phyloP scores from a whole-genome alignment of 768 basidiomycete species.

The Termitomyces sp. region DNA sequence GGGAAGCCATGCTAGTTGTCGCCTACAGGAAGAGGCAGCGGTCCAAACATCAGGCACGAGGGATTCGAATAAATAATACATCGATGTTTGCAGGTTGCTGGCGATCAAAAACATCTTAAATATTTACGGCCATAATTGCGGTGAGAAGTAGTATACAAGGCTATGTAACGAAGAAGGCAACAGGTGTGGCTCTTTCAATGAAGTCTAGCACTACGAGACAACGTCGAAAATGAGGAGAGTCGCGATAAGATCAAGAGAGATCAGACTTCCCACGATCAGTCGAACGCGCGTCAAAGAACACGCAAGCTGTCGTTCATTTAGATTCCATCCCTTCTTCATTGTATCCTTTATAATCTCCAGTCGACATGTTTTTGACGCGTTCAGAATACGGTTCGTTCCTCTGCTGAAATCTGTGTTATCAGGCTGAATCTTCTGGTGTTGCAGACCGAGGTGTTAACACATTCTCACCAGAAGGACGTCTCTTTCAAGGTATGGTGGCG shows the following conservation, averaged over 20 bases:
- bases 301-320: constrained; percentile 24
- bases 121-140: neutral
- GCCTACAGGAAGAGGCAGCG: neutral
- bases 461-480: constrained; percentile 95
- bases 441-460: constrained; percentile 97
- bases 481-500: constrained; percentile 85
- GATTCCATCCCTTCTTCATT: constrained; percentile 17
- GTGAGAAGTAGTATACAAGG: neutral
- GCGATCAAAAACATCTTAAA: neutral
- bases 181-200: neutral
- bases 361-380: constrained; percentile 85
- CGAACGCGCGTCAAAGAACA: constrained; percentile 41
- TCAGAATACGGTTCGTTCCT: constrained; percentile 80
- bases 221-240: neutral
- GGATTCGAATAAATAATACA: neutral
- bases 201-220: neutral
- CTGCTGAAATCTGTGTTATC: constrained; percentile 1
- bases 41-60: neutral
- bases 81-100: neutral
- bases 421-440: neutral
- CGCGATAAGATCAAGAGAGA: constrained; percentile 17
- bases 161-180: neutral
- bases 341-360: constrained; percentile 8
- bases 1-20: constrained; percentile 24
- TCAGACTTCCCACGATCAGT: constrained; percentile 37